Percentiles rank a stretch among this genome's conserved stretches.
Conservation (phyloP, 1,284 basidiomycete genomes). For the Agaricales sp. region DNA sequence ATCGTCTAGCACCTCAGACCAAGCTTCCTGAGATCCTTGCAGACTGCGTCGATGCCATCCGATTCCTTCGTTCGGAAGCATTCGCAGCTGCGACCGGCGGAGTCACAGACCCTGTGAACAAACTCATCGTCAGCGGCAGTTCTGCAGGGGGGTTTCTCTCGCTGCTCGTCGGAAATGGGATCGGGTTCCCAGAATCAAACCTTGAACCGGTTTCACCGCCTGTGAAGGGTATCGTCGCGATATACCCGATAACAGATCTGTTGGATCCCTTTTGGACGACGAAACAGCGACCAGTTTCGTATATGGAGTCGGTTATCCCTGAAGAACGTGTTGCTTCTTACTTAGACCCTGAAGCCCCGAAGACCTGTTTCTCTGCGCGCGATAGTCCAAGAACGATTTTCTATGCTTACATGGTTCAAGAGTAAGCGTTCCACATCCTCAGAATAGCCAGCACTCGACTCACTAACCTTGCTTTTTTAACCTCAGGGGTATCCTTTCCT, state of each 20-base stretch:
- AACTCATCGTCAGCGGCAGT: slow-evolving; percentile 24
- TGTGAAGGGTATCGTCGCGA: slow-evolving; percentile 20
- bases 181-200: slow-evolving; percentile 15
- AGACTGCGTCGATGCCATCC: slow-evolving; percentile 23
- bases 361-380: slow-evolving; percentile 15
- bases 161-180: background rate
- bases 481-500: slow-evolving; percentile 18
- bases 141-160: slow-evolving; percentile 25
- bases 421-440: slow-evolving; percentile 17
- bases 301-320: slow-evolving; percentile 20
- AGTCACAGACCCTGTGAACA: slow-evolving; percentile 18
- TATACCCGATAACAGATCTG: slow-evolving; percentile 27
- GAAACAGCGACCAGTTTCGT: slow-evolving; percentile 21
- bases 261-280: slow-evolving; percentile 26
- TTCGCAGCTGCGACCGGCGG: slow-evolving; percentile 18
- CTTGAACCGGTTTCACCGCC: slow-evolving; percentile 15
- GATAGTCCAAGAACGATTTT: slow-evolving; percentile 22
- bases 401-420: slow-evolving; percentile 29
- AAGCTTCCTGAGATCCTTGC: slow-evolving; percentile 23
- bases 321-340: slow-evolving; percentile 20
- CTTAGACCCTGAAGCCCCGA: slow-evolving; percentile 18
- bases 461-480: background rate
- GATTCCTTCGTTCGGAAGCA: slow-evolving; percentile 18
- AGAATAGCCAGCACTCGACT: background rate
- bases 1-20: slow-evolving; percentile 27